phyloP scores from a whole-genome alignment of 495 filamentous ascomycete species.

The Neurospora sp. region DNA sequence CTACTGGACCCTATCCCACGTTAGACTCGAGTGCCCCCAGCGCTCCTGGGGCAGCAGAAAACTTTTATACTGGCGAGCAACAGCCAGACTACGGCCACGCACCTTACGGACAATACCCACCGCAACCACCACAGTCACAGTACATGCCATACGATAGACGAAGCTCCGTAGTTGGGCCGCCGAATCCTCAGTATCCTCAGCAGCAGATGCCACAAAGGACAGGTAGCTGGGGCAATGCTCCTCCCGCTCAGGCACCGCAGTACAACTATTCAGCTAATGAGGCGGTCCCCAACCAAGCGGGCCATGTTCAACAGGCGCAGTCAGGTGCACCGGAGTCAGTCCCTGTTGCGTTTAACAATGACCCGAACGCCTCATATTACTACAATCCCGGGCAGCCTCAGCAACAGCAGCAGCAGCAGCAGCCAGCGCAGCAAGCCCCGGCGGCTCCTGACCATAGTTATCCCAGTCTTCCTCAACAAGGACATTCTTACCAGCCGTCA shows the following conservation, averaged over 20 bases:
- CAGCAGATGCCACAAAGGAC: constrained; percentile 36
- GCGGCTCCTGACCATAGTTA: constrained; percentile 29
- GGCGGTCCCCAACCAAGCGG: constrained; percentile 16
- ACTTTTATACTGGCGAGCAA: constrained; percentile 65
- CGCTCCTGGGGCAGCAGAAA: constrained; percentile 53
- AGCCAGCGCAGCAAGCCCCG: constrained; percentile 20
- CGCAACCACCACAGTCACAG: constrained; percentile 25
- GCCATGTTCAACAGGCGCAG: constrained; percentile 19
- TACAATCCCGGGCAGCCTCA: constrained; percentile 29
- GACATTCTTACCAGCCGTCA: constrained; percentile 30
- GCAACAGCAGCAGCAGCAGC: constrained; percentile 24
- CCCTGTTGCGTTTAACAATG: constrained; percentile 22
- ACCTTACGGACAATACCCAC: constrained; percentile 26
- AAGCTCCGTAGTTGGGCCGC: constrained; percentile 22
- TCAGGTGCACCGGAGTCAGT: constrained; percentile 20
- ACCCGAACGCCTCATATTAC: constrained; percentile 40
- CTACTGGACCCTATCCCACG: constrained; percentile 56
- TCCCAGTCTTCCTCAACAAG: constrained; percentile 31
- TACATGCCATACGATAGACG: constrained; percentile 30
- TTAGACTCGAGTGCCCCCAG: constrained; percentile 44
- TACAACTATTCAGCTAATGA: constrained; percentile 27
- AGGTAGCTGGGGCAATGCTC: constrained; percentile 32
- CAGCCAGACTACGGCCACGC: constrained; percentile 42
- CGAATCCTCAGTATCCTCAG: constrained; percentile 35
- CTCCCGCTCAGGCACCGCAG: constrained; percentile 20